phyloP scores from a whole-genome alignment of 495 filamentous ascomycete genomes.

The Halenospora varia region DNA sequence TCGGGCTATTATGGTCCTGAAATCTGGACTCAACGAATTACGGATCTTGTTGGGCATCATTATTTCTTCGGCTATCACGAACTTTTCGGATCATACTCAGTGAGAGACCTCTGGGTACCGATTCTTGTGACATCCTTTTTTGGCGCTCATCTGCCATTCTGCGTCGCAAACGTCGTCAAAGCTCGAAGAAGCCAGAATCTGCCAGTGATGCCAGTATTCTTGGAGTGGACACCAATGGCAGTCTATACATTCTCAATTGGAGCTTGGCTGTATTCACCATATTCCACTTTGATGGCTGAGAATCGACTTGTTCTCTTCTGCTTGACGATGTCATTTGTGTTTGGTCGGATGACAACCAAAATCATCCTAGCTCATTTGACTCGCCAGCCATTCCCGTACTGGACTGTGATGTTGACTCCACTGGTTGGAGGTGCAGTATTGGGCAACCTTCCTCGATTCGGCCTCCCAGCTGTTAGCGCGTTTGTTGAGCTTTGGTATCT shows the following conservation, averaged over 20 bases:
- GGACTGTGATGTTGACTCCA: conserved; percentile 86
- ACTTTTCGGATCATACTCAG: conserved; percentile 29
- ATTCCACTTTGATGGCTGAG: conserved; percentile 71
- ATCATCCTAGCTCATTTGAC: conserved; percentile 96
- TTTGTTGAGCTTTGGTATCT: conserved; percentile 74
- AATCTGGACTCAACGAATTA: conserved; percentile 77
- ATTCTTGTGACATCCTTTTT: conserved; percentile 70
- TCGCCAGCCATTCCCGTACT: conserved; percentile 91
- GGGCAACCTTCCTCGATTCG: conserved; percentile 76
- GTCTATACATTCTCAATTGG: conserved; percentile 69
- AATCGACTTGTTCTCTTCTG: conserved; percentile 92
- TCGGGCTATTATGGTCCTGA: conserved; percentile 85
- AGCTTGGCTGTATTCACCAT: conserved; percentile 83
- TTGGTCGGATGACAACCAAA: conserved; percentile 99
- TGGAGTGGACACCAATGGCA: conserved; percentile 91
- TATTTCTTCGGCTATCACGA: conserved; percentile 37
- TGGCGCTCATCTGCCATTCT: conserved; percentile 75
- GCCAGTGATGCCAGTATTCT: conserved; percentile 78
- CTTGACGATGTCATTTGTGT: conserved; percentile 90
- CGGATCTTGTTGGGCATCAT: conserved; percentile 55
- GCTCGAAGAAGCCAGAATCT: conserved; percentile 69
- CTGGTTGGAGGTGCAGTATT: conserved; percentile 80
- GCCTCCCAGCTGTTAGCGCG: conserved; percentile 57
- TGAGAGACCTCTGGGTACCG: conserved; percentile 81
- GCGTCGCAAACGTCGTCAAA: conserved; percentile 74